Evolutionary conservation across 257 asterid species (phyloP), one percentile per base, ranked within the genome.

Genomic region (Gentiana straminea): DNA sequence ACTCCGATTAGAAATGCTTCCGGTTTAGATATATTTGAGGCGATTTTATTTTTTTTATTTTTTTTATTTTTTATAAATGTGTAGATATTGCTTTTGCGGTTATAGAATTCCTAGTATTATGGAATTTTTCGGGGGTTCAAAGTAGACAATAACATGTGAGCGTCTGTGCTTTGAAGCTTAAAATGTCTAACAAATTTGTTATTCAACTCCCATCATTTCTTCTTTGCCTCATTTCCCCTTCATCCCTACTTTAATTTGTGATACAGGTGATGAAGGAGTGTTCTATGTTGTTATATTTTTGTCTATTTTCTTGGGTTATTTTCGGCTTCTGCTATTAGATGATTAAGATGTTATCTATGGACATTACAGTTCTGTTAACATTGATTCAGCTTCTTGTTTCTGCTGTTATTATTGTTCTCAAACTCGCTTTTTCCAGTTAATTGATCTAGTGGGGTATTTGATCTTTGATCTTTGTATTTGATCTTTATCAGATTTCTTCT

Each of bases 401-500:
- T 51, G 46, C 9, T 47, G 5, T 2, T 33, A 37, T 11, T n/a
- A 8, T 36, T 45, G 37, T 48, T 13, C 36, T 52, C 11, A 24
- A 24, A 24, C n/a, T 60, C 24, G 38, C 38, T 7, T 32, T 8
- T 58, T 44, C 33, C 13, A 39, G 43, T 9, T 8, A 62, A 55
- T 13, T 45, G 8, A 35, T 63, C 32, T 13, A 54, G 13, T 13
- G 60, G 36, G 43, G 12, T 55, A 58, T 63, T 54, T 58, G 61
- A 43, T 55, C 7, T 46, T 56, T 49, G 46, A 4, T 41, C 8
- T 9, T 41, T 59, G 53, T 49, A 55, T 63, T 48, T 54, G 60
- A 69, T 52, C 68, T 15, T 24, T 24, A 24, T 24, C 24, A 24
- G 24, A 24, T 24, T 24, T 24, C 24, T 24, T 49, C 65, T 65